A percentile compares a stretch with the other conserved stretches of the same genome.
These are phyloP conservation scores for Tolypocladium album DNA, from an alignment of 2,329 filamentous ascomycete genomes.

Conservation along the genomic window DNA sequence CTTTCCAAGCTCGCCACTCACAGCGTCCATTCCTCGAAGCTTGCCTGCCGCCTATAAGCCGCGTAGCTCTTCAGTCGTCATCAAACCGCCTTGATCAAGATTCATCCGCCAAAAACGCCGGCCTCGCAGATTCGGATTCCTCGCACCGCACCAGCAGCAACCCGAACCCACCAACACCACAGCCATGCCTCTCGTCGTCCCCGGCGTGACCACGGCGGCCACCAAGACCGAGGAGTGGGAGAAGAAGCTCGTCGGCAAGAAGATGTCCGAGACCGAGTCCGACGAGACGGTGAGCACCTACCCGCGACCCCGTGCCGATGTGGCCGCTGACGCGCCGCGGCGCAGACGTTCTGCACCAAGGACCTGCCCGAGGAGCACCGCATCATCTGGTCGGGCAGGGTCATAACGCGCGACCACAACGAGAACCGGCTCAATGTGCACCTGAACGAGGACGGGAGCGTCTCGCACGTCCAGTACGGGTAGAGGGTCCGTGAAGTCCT, in stretches of 20 bases:
- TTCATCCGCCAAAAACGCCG: background rate
- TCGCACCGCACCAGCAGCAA: background rate
- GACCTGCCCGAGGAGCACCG: constrained; percentile 47
- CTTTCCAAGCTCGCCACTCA: background rate
- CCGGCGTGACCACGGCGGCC: constrained; percentile 39
- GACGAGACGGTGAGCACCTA: constrained; percentile 38
- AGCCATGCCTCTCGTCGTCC: constrained; percentile 56
- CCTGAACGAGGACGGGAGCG: constrained; percentile 48
- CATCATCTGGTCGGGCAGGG: constrained; percentile 44
- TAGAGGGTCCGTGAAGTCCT: constrained; percentile 17
- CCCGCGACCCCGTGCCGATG: too few species aligned
- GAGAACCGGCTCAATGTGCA: constrained; percentile 48
- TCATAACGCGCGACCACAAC: constrained; percentile 47
- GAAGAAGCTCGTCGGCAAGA: constrained; percentile 55
- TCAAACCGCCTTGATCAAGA: background rate
- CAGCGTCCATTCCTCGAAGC: too few species aligned
- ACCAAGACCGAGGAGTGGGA: constrained; percentile 46
- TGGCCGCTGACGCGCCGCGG: background rate
- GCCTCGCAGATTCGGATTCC: background rate
- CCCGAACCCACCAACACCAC: background rate
- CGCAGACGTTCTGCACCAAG: constrained; percentile 47
- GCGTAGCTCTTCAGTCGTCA: background rate
- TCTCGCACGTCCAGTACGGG: constrained; percentile 47
- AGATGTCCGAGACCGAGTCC: constrained; percentile 36
- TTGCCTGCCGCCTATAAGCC: background rate